Percentiles rank a stretch among this genome's conserved stretches.
Evolutionary conservation across 345 rosid genomes (phyloP).

Genomic region (Isatis tinctoria): DNA sequence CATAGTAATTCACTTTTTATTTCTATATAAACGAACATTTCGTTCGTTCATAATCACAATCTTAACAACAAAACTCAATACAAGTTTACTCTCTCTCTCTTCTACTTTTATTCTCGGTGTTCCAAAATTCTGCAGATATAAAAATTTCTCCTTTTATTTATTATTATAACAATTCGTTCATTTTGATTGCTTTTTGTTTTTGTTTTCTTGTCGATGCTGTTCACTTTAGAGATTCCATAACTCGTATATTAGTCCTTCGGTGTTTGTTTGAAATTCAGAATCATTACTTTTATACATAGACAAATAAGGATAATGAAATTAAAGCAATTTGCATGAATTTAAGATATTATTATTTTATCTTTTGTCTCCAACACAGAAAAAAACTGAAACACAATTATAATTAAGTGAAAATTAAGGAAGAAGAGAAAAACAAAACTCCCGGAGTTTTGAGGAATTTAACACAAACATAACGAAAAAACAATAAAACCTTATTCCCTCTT

Average conservation of each 20-base stretch:
- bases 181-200: neutral
- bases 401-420: constrained; percentile 7
- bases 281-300: neutral
- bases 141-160: no score
- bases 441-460: constrained; percentile 14
- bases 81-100: no score
- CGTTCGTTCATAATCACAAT: no score
- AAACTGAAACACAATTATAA: neutral
- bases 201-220: neutral
- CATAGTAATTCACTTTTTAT: no score
- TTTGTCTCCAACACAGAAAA: constrained; percentile 4
- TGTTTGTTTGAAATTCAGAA: neutral
- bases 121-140: no score
- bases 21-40: no score
- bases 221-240: neutral
- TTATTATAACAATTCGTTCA: no score
- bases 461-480: neutral
- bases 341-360: neutral
- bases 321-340: neutral
- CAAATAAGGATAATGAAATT: neutral
- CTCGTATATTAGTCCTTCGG: neutral
- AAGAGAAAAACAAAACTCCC: neutral
- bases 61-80: no score
- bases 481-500: neutral
- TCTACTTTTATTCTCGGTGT: no score